These are phyloP conservation scores for Geranium rotundifolium DNA, from an alignment of 345 rosid genomes.

Conservation along the genomic window DNA sequence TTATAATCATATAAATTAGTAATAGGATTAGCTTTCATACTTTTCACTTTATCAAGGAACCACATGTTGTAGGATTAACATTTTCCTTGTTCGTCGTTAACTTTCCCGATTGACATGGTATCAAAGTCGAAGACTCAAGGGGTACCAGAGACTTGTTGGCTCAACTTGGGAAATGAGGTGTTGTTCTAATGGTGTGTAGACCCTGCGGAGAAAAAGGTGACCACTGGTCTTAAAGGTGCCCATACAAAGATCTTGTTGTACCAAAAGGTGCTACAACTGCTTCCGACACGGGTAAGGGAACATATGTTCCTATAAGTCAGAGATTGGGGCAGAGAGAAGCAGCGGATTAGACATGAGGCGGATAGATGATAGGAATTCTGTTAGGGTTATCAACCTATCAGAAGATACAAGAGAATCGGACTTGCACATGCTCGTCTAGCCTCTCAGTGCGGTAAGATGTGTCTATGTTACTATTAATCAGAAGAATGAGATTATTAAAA, in stretches of 20 bases:
- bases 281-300: slow-evolving; percentile 31
- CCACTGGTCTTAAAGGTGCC: slow-evolving; percentile 88
- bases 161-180: slow-evolving; percentile 59
- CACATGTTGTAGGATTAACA: too few species aligned
- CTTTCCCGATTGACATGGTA: slow-evolving; percentile 19
- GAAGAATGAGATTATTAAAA: slow-evolving; percentile 31
- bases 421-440: slow-evolving; percentile 69
- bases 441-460: slow-evolving; percentile 73
- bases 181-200: slow-evolving; percentile 81
- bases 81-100: too few species aligned
- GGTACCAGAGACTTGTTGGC: slow-evolving; percentile 47
- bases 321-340: slow-evolving; percentile 62
- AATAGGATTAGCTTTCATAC: too few species aligned
- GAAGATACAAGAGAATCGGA: slow-evolving; percentile 86
- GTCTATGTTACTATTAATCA: slow-evolving; percentile 80
- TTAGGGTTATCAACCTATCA: slow-evolving; percentile 68
- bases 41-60: too few species aligned
- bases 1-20: too few species aligned
- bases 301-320: slow-evolving; percentile 74
- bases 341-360: slow-evolving; percentile 78
- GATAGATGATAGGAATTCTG: slow-evolving; percentile 88
- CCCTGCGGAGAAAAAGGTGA: slow-evolving; percentile 86
- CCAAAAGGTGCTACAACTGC: slow-evolving; percentile 36
- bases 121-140: slow-evolving; percentile 56
- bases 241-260: slow-evolving; percentile 76